Conservation (phyloP, 1,284 basidiomycete species). For the Gastroboletus turbinatus region DNA sequence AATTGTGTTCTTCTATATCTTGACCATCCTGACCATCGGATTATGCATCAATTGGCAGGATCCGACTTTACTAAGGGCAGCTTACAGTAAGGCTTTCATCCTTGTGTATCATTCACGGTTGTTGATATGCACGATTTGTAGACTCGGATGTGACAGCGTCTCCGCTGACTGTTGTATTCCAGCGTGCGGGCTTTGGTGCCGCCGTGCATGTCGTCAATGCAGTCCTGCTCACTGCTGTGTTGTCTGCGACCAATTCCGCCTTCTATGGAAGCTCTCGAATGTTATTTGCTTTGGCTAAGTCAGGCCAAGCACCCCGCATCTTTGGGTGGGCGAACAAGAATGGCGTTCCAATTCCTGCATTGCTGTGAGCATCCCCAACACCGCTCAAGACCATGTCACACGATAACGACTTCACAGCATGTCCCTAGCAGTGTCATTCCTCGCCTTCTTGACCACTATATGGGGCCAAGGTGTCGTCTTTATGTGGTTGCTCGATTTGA, state of each 20-base stretch:
- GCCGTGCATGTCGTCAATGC: conserved; percentile 58
- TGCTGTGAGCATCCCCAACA: conserved; percentile 39
- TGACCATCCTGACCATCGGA: conserved; percentile 56
- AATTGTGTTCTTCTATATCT: conserved; percentile 61
- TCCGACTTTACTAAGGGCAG: conserved; percentile 46
- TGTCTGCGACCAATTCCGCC: conserved; percentile 57
- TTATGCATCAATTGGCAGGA: conserved; percentile 55
- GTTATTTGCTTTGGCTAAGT: conserved; percentile 50
- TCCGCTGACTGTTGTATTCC: conserved; percentile 59
- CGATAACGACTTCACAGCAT: conserved; percentile 32
- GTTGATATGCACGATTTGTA: conserved; percentile 20
- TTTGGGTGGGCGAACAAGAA: conserved; percentile 55
- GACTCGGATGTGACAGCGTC: conserved; percentile 49
- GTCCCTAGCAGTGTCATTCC: conserved; percentile 46
- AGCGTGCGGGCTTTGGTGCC: conserved; percentile 56
- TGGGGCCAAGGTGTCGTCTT: conserved; percentile 57
- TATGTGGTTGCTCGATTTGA: conserved; percentile 64
- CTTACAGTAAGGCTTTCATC: conserved; percentile 36
- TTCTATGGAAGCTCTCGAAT: conserved; percentile 68
- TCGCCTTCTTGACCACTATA: conserved; percentile 53
- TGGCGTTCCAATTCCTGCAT: conserved; percentile 61
- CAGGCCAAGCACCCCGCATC: conserved; percentile 47
- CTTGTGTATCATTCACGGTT: background rate
- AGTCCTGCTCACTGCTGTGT: conserved; percentile 65
- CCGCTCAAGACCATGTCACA: background rate